Percentiles rank a stretch among this genome's conserved stretches.
phyloP scores from a whole-genome alignment of 1,284 basidiomycete species.

The Rhodofomes roseus region DNA sequence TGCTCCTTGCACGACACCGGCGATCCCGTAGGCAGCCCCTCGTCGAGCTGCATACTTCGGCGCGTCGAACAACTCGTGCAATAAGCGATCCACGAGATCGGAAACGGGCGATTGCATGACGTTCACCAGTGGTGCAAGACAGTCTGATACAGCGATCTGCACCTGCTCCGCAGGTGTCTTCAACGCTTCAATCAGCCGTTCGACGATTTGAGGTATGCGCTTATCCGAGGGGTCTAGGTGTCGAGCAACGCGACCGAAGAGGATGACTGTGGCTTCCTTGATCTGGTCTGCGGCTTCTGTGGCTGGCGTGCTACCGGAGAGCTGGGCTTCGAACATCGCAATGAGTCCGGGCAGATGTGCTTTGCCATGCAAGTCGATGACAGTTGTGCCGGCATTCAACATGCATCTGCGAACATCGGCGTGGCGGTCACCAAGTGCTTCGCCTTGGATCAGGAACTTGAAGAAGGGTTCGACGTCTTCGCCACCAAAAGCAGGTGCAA shows the following conservation, averaged over 20 bases:
- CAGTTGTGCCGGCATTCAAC: constrained; percentile 79
- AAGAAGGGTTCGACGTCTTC: constrained; percentile 79
- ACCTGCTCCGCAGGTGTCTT: constrained; percentile 97
- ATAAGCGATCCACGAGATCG: constrained; percentile 72
- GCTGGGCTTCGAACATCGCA: constrained; percentile 79
- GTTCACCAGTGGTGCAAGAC: constrained; percentile 84
- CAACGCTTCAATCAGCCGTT: constrained; percentile 87
- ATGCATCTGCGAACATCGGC: constrained; percentile 84
- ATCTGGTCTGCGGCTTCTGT: constrained; percentile 83
- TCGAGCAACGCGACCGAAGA: constrained; percentile 90
- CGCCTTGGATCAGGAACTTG: constrained; percentile 80
- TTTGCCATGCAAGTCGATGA: constrained; percentile 85
- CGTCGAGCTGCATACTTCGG: constrained; percentile 89
- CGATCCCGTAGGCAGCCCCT: constrained; percentile 95
- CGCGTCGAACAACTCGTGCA: constrained; percentile 73
- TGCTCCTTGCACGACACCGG: constrained; percentile 88
- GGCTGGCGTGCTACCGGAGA: constrained; percentile 58
- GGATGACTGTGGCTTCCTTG: constrained; percentile 93
- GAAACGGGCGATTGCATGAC: constrained; percentile 66
- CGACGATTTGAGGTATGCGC: constrained; percentile 82
- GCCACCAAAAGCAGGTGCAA: constrained; percentile 68
- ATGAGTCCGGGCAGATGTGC: constrained; percentile 76
- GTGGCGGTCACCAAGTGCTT: constrained; percentile 86
- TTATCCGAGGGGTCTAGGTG: constrained; percentile 79
- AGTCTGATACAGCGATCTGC: constrained; percentile 95